Evolutionary conservation across 495 filamentous ascomycete genomes (phyloP).

Genomic region (Penicillium pulvis): DNA sequence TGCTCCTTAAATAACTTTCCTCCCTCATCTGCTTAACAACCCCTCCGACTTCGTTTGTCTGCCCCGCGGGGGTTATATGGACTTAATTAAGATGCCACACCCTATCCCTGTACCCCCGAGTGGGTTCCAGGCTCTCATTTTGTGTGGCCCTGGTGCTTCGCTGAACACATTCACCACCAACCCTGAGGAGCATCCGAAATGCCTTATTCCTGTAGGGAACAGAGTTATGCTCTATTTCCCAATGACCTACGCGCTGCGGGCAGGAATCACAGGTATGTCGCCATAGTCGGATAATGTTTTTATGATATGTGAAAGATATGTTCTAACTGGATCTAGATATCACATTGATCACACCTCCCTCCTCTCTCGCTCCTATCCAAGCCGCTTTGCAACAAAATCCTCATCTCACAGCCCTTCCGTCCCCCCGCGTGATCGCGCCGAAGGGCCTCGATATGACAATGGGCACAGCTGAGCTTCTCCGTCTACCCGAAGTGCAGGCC

Average conservation of each 20-base stretch:
- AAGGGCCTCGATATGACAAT: slow-evolving; percentile 71
- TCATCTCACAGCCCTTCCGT: slow-evolving; percentile 78
- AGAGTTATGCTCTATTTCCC: slow-evolving; percentile 96
- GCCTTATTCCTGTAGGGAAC: slow-evolving; percentile 89
- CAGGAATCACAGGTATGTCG: slow-evolving; percentile 73
- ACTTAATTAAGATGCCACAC: slow-evolving; percentile 15
- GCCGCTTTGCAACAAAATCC: slow-evolving; percentile 84
- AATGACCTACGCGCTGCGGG: slow-evolving; percentile 85
- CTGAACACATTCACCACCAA: slow-evolving; percentile 91
- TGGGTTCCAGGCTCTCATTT: slow-evolving; percentile 89
- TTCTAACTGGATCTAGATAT: slow-evolving; percentile 59
- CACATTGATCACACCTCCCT: slow-evolving; percentile 77
- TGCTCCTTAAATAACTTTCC: neutral
- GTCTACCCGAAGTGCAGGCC: slow-evolving; percentile 69
- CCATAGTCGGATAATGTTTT: neutral
- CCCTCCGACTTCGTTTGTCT: slow-evolving; percentile 8
- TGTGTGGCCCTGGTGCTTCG: slow-evolving; percentile 81
- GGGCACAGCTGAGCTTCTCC: slow-evolving; percentile 87
- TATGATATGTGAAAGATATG: neutral
- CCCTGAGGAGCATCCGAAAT: slow-evolving; percentile 75
- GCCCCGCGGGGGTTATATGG: slow-evolving; percentile 10
- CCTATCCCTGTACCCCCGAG: slow-evolving; percentile 64
- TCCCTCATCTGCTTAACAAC: slow-evolving; percentile 1
- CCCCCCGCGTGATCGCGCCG: slow-evolving; percentile 74
- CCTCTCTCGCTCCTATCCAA: slow-evolving; percentile 68